phyloP scores from a whole-genome alignment of 257 asterid species.

The Fraxinus cuspidata region DNA sequence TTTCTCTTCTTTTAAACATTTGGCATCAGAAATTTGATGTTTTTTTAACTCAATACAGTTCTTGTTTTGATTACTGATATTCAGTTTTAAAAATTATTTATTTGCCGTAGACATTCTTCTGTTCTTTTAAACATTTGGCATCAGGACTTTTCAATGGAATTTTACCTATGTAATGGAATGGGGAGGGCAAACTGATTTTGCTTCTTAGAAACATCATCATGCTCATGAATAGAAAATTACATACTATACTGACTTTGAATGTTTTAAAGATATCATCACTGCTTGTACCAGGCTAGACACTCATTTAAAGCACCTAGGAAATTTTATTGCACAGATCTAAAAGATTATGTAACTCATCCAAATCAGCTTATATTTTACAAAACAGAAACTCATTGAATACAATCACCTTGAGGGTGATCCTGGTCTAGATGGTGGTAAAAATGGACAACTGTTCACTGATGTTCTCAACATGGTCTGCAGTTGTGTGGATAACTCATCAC shows the following conservation, averaged over 20 bases:
- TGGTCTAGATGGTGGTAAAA: slow-evolving; percentile 84
- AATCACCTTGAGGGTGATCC: slow-evolving; percentile 99
- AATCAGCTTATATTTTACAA: slow-evolving; percentile 15
- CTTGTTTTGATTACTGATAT: slow-evolving; percentile 22
- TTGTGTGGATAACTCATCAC: slow-evolving; percentile 91
- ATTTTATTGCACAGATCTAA: slow-evolving; percentile 8
- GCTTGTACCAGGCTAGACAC: not conserved
- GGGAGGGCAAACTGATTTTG: not conserved
- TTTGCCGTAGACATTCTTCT: slow-evolving; percentile 5
- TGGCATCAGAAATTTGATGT: slow-evolving; percentile 19
- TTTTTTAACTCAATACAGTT: not conserved
- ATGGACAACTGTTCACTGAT: slow-evolving; percentile 67
- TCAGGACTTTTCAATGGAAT: slow-evolving; percentile 9
- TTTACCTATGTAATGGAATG: slow-evolving; percentile 14
- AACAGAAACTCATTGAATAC: slow-evolving; percentile 95
- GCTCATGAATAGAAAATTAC: not conserved
- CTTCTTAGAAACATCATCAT: slow-evolving; percentile 16
- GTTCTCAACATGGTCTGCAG: slow-evolving; percentile 84
- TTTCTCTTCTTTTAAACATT: slow-evolving; percentile 10
- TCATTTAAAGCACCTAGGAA: slow-evolving; percentile 19
- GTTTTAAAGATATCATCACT: not conserved
- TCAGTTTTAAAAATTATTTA: slow-evolving; percentile 20
- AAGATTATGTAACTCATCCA: slow-evolving; percentile 6
- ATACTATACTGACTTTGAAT: not conserved
- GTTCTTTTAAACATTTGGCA: slow-evolving; percentile 16